phyloP scores from a whole-genome alignment of 805 yeast genomes.

The Wickerhamiella bombiphila region DNA sequence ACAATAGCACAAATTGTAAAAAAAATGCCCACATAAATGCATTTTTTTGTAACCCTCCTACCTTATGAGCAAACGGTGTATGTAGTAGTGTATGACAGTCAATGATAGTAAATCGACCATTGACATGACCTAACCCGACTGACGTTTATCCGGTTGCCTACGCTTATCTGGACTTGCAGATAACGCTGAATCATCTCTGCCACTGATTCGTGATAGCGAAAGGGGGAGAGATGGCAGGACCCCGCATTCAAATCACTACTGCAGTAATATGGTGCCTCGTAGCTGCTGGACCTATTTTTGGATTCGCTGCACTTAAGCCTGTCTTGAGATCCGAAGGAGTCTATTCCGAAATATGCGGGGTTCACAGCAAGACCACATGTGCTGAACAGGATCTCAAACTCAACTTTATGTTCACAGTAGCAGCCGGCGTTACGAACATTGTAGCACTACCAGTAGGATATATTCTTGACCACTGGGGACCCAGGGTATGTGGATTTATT shows the following conservation, averaged over 20 bases:
- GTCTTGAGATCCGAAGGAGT: slow-evolving; percentile 64
- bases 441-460: slow-evolving; percentile 73
- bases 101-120: too few species aligned
- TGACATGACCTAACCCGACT: too few species aligned
- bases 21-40: too few species aligned
- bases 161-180: too few species aligned
- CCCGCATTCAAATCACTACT: slow-evolving; percentile 40
- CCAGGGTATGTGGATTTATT: slow-evolving; percentile 58
- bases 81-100: too few species aligned
- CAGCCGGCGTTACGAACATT: slow-evolving; percentile 76
- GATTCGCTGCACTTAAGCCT: slow-evolving; percentile 90
- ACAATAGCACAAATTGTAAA: too few species aligned
- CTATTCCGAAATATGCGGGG: slow-evolving; percentile 44
- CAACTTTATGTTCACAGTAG: slow-evolving; percentile 69
- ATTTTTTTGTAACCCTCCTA: too few species aligned
- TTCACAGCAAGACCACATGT: slow-evolving; percentile 30
- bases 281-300: slow-evolving; percentile 90
- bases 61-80: too few species aligned
- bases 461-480: slow-evolving; percentile 66
- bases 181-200: too few species aligned
- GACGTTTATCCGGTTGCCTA: too few species aligned
- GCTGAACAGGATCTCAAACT: slow-evolving; percentile 67
- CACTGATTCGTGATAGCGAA: too few species aligned
- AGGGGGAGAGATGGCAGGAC: background rate
- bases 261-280: slow-evolving; percentile 77